These are phyloP conservation scores for Podospora pseudoanserina DNA, from an alignment of 495 filamentous ascomycete genomes.

Conservation along the genomic window DNA sequence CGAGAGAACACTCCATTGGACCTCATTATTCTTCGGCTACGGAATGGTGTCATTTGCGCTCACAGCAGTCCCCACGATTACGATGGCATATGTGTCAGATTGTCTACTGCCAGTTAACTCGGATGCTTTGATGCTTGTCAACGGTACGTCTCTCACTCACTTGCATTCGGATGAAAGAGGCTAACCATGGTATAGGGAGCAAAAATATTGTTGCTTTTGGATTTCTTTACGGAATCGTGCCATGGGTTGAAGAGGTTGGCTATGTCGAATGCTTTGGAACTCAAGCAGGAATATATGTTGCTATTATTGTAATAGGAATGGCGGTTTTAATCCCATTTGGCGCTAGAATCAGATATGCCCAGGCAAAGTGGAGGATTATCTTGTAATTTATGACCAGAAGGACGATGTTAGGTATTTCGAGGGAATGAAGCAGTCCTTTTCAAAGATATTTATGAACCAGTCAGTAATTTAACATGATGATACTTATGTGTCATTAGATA, in stretches of 20 bases:
- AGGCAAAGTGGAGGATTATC: conserved; percentile 34
- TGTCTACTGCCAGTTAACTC: conserved; percentile 33
- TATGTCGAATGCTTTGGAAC: conserved; percentile 50
- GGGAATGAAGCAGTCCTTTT: not conserved
- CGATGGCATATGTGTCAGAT: conserved; percentile 36
- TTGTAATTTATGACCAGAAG: conserved; percentile 15
- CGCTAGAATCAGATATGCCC: conserved; percentile 27
- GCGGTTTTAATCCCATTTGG: conserved; percentile 31
- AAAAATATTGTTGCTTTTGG: conserved; percentile 36
- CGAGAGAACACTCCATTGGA: conserved; percentile 31
- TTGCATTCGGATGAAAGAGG: not conserved
- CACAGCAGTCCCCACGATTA: conserved; percentile 35
- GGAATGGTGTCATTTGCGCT: conserved; percentile 34
- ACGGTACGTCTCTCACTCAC: conserved; percentile 22
- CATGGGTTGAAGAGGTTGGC: conserved; percentile 49
- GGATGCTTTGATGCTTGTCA: conserved; percentile 37
- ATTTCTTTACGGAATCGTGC: conserved; percentile 34
- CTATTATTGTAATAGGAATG: conserved; percentile 30
- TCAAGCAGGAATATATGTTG: conserved; percentile 49
- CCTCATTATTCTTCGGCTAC: conserved; percentile 33
- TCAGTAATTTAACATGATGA: not conserved
- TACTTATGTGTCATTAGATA: not conserved
- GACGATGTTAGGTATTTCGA: not conserved
- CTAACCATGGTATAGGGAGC: conserved; percentile 21
- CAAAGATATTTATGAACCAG: not conserved